A percentile compares a stretch with the other conserved stretches of the same genome.
phyloP scores from a whole-genome alignment of 2,329 filamentous ascomycete species.

The Podosphaera fusca region DNA sequence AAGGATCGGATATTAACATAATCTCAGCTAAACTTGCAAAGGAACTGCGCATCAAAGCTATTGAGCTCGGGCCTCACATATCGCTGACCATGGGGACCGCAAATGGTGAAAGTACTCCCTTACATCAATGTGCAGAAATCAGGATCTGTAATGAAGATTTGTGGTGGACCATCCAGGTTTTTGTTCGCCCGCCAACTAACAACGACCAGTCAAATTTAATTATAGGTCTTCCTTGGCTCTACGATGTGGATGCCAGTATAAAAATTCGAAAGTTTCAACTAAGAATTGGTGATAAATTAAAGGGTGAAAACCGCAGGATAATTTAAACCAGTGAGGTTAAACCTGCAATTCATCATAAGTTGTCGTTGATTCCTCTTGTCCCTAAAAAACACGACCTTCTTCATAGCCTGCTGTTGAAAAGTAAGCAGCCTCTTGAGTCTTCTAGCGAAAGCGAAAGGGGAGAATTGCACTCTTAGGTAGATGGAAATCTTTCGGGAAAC shows the following conservation, averaged over 20 bases:
- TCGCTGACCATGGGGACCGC: neutral
- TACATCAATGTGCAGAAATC: neutral
- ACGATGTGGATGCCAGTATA: neutral
- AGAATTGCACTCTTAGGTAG: too few relatives aligned
- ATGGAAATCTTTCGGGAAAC: too few relatives aligned
- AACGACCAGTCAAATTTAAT: neutral
- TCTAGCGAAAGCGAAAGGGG: neutral
- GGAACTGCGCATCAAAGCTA: neutral
- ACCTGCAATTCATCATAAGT: neutral
- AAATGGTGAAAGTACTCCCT: neutral
- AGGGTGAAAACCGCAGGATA: neutral
- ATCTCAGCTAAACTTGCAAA: neutral
- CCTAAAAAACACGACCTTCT: too few relatives aligned
- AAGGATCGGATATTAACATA: neutral
- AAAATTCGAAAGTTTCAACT: neutral
- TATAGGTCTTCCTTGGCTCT: neutral
- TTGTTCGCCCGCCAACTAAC: neutral
- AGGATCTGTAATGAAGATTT: neutral
- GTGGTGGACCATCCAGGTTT: neutral
- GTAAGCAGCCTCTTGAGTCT: neutral
- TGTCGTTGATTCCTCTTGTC: neutral
- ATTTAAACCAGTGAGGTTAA: neutral
- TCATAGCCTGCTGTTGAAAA: neutral
- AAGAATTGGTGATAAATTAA: neutral
- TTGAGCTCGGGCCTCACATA: neutral